Base-by-base conservation (phyloP, 495 filamentous ascomycete species). In the Penicillium psychrofluorescens region DNA sequence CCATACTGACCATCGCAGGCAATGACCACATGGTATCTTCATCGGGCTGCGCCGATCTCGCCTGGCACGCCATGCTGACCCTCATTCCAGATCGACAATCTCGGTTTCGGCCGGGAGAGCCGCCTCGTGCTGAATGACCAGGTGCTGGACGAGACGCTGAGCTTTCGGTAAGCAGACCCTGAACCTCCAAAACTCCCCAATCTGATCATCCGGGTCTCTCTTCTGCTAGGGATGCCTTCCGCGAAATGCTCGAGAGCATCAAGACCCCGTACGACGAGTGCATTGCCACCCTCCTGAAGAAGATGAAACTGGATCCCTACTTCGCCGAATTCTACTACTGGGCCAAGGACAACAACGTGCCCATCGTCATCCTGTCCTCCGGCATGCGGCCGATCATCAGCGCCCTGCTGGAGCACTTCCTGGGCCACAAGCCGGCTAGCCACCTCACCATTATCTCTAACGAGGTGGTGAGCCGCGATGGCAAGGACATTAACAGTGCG, bases 341-440 rank as follows among this genome's bases (percentile, higher is more conserved):
- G 88, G 75, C 82, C 10, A 69, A 76, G 41, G 71, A 75, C 41
- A 83, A 91, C 57, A 89, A 92, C 52, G 81, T 97, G 16, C 91
- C 92, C 15, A 86, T 95, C 47, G 90, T 97, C 29, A 84, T 97
- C 4, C 67, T 97, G 12, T 91, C 86, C 35, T 84, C 83, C 11
- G 91, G 91, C 35, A 97, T 97, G 92, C 75, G 78, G 40, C 92
- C 92, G 11, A 82, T 97, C 54, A 96, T 97, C 64, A 73, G 81
- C 32, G 86, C 87, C 5, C 69, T 97, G 36, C 74, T 97, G 30
- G 76, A 83, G 38, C 74, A 86, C 35, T 74, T 94, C 14, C 70
- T 97, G 7, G 91, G 91, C 5, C 71, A 56, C 74, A 85, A 47
- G 77, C 79, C 43, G 7, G 60, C 56, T 28, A 75, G 83, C 38